A percentile compares a stretch with the other conserved stretches of the same genome.
Evolutionary conservation across 1,284 basidiomycete species (phyloP).

Genomic region (Cryptococcus depauperatus): DNA sequence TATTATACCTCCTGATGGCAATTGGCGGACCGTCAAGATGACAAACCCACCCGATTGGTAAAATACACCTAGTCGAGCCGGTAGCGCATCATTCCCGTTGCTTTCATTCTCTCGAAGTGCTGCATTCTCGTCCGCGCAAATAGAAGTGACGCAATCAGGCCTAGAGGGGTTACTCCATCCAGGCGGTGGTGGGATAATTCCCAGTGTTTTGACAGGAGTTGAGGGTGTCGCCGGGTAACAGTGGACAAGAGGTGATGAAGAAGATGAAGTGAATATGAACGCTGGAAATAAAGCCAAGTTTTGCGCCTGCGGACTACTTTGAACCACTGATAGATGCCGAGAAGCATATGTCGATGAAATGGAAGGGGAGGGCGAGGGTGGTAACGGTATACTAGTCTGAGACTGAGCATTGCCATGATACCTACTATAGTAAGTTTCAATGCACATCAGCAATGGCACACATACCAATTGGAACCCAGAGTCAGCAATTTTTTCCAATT

Average conservation of each 20-base stretch:
- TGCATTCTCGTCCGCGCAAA: constrained; percentile 38
- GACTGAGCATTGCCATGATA: constrained; percentile 39
- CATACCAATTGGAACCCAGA: constrained; percentile 43
- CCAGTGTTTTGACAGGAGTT: constrained; percentile 17
- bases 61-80: constrained; percentile 37
- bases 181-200: constrained; percentile 43
- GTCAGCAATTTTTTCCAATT: constrained; percentile 44
- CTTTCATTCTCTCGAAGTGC: constrained; percentile 10
- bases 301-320: constrained; percentile 21
- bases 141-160: constrained; percentile 40
- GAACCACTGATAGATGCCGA: not conserved
- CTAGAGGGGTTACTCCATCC: constrained; percentile 41
- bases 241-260: constrained; percentile 38
- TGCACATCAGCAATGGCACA: not conserved
- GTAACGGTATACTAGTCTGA: constrained; percentile 28
- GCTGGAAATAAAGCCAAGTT: constrained; percentile 40
- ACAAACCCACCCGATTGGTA: constrained; percentile 44
- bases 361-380: constrained; percentile 34
- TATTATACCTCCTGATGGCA: constrained; percentile 5
- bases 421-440: constrained; percentile 18
- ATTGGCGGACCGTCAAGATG: constrained; percentile 14
- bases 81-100: constrained; percentile 6
- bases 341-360: constrained; percentile 1
- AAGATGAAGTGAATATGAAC: constrained; percentile 40
- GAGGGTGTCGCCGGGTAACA: constrained; percentile 17